Percentiles rank a stretch among this genome's conserved stretches.
Conservation (phyloP, 2,329 filamentous ascomycete genomes). For the Diaporthe capsici region DNA sequence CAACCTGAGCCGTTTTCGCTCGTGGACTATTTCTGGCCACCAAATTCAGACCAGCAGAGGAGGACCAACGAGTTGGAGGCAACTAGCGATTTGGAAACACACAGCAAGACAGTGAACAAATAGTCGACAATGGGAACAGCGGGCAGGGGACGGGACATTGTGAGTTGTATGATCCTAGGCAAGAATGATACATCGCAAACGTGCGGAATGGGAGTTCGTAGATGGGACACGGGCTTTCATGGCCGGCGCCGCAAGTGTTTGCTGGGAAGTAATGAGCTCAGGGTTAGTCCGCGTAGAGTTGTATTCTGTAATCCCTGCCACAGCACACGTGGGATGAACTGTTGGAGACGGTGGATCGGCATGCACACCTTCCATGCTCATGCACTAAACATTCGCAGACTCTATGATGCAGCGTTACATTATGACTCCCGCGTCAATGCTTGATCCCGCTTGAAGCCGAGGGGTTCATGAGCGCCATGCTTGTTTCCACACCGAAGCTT, state of each 20-base stretch:
- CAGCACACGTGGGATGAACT: constrained; percentile 19
- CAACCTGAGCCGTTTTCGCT: not conserved
- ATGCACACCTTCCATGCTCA: not conserved
- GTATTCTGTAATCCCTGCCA: not conserved
- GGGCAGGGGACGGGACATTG: not conserved
- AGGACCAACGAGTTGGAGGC: not conserved
- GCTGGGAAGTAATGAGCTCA: not conserved
- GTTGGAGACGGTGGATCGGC: constrained; percentile 7
- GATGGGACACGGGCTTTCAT: not conserved
- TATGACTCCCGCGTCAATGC: not conserved
- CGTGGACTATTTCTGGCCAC: not conserved
- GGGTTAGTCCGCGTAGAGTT: not conserved
- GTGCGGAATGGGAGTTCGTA: not conserved
- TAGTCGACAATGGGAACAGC: not conserved
- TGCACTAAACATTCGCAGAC: not conserved
- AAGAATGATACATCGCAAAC: not conserved
- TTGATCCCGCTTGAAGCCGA: constrained; percentile 6
- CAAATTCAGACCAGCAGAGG: not conserved
- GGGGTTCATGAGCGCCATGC: not conserved
- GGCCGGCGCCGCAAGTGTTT: not conserved
- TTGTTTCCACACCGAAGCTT: not conserved
- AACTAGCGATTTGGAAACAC: not conserved
- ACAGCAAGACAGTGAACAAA: not conserved
- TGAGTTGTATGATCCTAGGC: no score
- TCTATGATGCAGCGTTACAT: constrained; percentile 26